Conservation (phyloP, 108 stramenopile genomes). For the Stephanodiscus triporus region DNA sequence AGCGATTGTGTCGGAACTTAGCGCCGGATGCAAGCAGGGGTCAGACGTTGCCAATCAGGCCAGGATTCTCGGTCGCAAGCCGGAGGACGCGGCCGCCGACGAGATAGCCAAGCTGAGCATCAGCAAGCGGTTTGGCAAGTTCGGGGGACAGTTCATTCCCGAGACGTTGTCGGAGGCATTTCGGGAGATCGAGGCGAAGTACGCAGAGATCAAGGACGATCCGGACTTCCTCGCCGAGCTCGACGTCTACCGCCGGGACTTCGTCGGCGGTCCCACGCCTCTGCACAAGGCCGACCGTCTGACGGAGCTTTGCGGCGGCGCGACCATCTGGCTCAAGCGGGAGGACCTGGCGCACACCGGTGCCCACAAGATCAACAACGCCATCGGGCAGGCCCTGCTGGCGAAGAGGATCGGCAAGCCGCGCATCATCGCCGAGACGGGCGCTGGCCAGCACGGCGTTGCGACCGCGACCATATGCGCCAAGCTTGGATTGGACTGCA, state of each 20-base stretch:
- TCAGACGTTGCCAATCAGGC: slow-evolving; percentile 71
- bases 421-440: slow-evolving; percentile 98
- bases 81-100: slow-evolving; percentile 54
- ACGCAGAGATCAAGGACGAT: slow-evolving; percentile 85
- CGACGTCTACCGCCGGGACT: slow-evolving; percentile 87
- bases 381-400: slow-evolving; percentile 94
- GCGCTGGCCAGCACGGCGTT: slow-evolving; percentile 97
- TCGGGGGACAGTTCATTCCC: slow-evolving; percentile 98
- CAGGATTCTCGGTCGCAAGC: slow-evolving; percentile 69
- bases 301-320: slow-evolving; percentile 89
- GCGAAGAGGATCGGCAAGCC: slow-evolving; percentile 96
- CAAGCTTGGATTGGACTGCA: slow-evolving; percentile 93
- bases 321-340: slow-evolving; percentile 95
- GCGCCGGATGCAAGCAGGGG: slow-evolving; percentile 71
- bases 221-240: slow-evolving; percentile 93
- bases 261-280: slow-evolving; percentile 94
- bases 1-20: slow-evolving; percentile 68
- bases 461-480: slow-evolving; percentile 98
- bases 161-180: slow-evolving; percentile 97
- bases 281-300: slow-evolving; percentile 93
- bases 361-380: slow-evolving; percentile 99
- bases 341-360: slow-evolving; percentile 98
- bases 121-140: slow-evolving; percentile 85
- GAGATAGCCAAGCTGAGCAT: slow-evolving; percentile 42
- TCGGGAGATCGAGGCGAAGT: slow-evolving; percentile 91